A percentile compares a stretch with the other conserved stretches of the same genome.
phyloP scores from a whole-genome alignment of 768 basidiomycete species.

The Agrocybe pediades region DNA sequence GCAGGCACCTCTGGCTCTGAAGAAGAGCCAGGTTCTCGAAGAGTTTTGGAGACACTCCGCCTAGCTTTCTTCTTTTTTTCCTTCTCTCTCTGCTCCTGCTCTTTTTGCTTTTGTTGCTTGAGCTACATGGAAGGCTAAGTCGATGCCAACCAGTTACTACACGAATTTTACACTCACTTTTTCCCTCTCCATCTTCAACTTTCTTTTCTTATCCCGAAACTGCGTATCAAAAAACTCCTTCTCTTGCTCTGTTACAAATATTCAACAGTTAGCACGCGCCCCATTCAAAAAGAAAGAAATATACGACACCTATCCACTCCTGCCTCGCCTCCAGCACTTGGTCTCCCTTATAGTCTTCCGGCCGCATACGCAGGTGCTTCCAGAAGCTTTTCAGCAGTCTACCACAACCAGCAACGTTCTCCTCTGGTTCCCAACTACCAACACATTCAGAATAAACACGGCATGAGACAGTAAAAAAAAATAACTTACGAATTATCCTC shows the following conservation, averaged over 20 bases:
- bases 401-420: constrained; percentile 58
- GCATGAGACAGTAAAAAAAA: background rate
- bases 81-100: no score
- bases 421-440: constrained; percentile 68
- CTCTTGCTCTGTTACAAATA: constrained; percentile 34
- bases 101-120: no score
- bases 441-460: constrained; percentile 5
- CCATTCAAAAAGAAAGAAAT: constrained; percentile 2
- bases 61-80: background rate
- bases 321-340: constrained; percentile 41
- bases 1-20: background rate
- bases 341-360: constrained; percentile 54
- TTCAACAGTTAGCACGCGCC: background rate
- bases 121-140: no score
- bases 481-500: constrained; percentile 54
- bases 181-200: constrained; percentile 6
- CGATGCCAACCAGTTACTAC: constrained; percentile 5
- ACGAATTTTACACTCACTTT: background rate
- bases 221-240: constrained; percentile 33
- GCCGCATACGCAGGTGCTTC: constrained; percentile 57
- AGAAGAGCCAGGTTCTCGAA: background rate
- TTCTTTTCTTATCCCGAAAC: background rate
- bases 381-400: constrained; percentile 67
- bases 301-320: constrained; percentile 60
- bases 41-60: background rate